Evolutionary conservation across 768 basidiomycete species (phyloP).

Genomic region (Hortiboletus flavorubellus): DNA sequence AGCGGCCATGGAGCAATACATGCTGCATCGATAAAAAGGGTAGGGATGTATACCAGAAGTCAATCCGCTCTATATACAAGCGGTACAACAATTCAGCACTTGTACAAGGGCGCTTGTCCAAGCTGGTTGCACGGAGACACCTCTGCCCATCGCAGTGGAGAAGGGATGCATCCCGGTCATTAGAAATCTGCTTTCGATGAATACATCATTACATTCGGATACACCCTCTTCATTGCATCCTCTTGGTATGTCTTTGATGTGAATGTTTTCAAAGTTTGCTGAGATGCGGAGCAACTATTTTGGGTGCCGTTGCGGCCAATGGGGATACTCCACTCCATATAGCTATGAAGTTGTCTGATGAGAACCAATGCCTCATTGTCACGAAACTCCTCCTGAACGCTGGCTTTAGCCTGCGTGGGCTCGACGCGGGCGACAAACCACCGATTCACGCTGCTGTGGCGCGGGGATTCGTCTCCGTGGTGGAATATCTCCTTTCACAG

Average conservation of each 20-base stretch:
- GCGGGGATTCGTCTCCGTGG: neutral
- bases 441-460: neutral
- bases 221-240: no score
- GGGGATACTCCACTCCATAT: constrained; percentile 10
- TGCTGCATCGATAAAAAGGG: no score
- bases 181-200: neutral
- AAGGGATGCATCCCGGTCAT: constrained; percentile 1
- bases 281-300: neutral
- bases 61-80: no score
- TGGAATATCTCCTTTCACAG: neutral
- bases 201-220: neutral
- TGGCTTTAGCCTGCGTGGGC: neutral
- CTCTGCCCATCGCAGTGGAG: constrained; percentile 4
- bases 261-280: neutral
- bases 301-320: neutral
- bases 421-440: neutral
- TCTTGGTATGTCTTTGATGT: neutral
- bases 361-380: neutral
- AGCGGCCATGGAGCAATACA: no score
- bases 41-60: no score
- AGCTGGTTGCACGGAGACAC: neutral
- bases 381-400: neutral
- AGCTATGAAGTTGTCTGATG: neutral
- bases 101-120: neutral
- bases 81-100: no score